Base-by-base conservation (phyloP, 2,329 filamentous ascomycete species). In the Geoglossum cookeanum region DNA sequence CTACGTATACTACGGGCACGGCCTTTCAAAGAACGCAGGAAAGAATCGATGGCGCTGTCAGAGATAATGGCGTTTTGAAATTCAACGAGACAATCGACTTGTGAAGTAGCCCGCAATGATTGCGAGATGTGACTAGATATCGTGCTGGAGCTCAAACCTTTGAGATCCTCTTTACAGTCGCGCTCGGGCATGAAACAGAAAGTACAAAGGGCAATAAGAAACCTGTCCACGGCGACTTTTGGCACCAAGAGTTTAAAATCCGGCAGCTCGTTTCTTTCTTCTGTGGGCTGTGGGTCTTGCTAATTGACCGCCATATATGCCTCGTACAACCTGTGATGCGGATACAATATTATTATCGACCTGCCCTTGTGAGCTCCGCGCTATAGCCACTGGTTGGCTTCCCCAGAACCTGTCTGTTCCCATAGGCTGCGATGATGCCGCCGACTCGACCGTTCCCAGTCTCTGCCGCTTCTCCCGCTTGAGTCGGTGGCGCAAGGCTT, bases 21-120 rank as follows among this genome's bases (percentile, higher is more conserved):
- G 29, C 42, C 15, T 51, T 39, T 30, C 42, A 29, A 15, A 53
- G 30, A 22, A 30, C 30, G 32, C 44, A 51, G 33, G 35, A 48
- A 57, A 88, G 88, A 0, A 83, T 96, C 44, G 92, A 97, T 68
- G 91, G 92, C 8, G 77, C 94, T 60, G 73, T 97, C 66, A 88
- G 83, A 71, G 45, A 45, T 54, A 89, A 94, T 66, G 92, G 91
- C 9, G 85, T 97, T 61, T 72, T 98, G 68, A 79, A 86, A 63
- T 98, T 98, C 70, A 94, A 91, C 68, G 90, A 96, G 70, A 88
- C 84, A 61, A 88, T 97, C 17, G 49, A 53, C 30, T 37, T 53
- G 49, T 53, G 49, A 53, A 53, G 30, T 22, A 51, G 30, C n/a
- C 27, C 17, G 3, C 33, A 35, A 35, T 53, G 15, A 53, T 35